Percentiles rank a stretch among this genome's conserved stretches.
phyloP scores from a whole-genome alignment of 2,329 filamentous ascomycete species.

The Fusarium sp. region DNA sequence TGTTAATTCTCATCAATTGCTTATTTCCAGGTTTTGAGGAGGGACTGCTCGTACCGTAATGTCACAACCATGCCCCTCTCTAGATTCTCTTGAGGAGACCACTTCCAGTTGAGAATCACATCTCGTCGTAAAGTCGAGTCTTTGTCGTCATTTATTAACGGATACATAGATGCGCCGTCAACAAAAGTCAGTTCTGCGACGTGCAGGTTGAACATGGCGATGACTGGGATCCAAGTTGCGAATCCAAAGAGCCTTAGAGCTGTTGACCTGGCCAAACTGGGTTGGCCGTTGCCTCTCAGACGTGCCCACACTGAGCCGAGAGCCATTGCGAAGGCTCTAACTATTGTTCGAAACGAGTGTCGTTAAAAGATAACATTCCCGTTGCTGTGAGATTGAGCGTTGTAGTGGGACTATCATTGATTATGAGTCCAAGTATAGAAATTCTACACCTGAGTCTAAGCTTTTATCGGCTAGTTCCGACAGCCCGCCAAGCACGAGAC shows the following conservation, averaged over 20 bases:
- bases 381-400: not conserved
- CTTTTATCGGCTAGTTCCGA: constrained; percentile 38
- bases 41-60: constrained; percentile 64
- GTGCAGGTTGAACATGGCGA: constrained; percentile 69
- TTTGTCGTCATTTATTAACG: constrained; percentile 75
- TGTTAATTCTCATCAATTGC: constrained; percentile 1
- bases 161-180: constrained; percentile 77
- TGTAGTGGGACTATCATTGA: not conserved
- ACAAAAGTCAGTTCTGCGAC: constrained; percentile 68
- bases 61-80: constrained; percentile 80
- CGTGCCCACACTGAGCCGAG: constrained; percentile 51
- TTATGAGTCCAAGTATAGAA: constrained; percentile 21
- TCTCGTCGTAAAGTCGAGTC: constrained; percentile 65
- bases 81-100: constrained; percentile 66
- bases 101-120: constrained; percentile 67
- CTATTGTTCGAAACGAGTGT: constrained; percentile 1
- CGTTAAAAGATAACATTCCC: constrained; percentile 2
- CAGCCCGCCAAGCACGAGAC: not conserved
- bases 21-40: not conserved
- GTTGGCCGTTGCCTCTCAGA: constrained; percentile 36
- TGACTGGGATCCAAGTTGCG: constrained; percentile 69
- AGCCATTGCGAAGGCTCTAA: constrained; percentile 45
- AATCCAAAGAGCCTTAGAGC: constrained; percentile 61
- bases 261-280: constrained; percentile 47
- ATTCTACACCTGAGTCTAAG: constrained; percentile 21